Percentiles rank a stretch among this genome's conserved stretches.
Evolutionary conservation across 345 rosid genomes (phyloP).

Genomic region (Euphorbia pulcherrima): DNA sequence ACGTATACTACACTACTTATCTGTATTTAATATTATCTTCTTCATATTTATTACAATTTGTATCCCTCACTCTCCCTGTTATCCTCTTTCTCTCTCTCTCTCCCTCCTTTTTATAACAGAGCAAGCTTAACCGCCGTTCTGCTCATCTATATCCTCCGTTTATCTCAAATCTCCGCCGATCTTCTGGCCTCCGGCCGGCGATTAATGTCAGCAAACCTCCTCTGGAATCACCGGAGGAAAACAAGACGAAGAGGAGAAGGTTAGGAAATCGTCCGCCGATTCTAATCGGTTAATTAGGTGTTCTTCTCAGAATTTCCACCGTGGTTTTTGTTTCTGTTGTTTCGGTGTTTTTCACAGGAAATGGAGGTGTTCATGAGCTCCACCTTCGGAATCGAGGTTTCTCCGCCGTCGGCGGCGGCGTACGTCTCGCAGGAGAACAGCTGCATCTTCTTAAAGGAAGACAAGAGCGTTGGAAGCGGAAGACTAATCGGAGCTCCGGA

Average conservation of each 20-base stretch:
- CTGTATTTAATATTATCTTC: neutral
- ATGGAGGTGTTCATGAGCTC: constrained; percentile 66
- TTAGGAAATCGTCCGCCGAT: neutral
- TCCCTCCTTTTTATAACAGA: neutral
- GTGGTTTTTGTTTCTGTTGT: too few species aligned
- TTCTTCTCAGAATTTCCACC: neutral
- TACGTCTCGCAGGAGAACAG: constrained; percentile 24
- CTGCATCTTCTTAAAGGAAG: constrained; percentile 25
- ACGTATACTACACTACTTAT: neutral
- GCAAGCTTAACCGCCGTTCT: neutral
- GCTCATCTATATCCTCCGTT: neutral
- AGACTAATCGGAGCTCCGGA: neutral
- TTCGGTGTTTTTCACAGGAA: neutral
- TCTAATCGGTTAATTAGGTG: neutral
- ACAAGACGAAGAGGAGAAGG: constrained; percentile 22
- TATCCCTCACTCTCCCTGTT: neutral
- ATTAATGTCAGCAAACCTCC: constrained; percentile 35
- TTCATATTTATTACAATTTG: neutral
- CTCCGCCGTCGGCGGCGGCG: constrained; percentile 22
- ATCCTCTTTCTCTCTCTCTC: neutral
- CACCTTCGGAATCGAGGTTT: constrained; percentile 33
- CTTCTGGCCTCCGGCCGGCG: neutral
- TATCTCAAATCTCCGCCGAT: constrained; percentile 4
- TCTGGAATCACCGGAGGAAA: constrained; percentile 18
- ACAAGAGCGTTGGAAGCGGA: constrained; percentile 12